phyloP scores from a whole-genome alignment of 1,139 yeast species.

The Debaryomyces fabryi region DNA sequence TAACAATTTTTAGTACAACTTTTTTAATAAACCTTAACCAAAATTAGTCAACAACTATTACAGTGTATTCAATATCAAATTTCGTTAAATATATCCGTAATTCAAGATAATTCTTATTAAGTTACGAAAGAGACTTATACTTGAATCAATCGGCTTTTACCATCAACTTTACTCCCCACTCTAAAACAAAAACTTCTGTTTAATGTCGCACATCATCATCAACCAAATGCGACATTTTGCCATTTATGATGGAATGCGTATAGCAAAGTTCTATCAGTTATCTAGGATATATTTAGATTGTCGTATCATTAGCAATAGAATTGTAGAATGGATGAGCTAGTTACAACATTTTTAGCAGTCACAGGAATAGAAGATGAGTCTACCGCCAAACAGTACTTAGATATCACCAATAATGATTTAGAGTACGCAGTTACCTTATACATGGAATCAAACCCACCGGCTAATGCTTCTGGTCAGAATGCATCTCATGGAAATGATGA shows the following conservation, averaged over 20 bases:
- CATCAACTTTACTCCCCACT: slow-evolving; percentile 5
- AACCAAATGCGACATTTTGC: slow-evolving; percentile 10
- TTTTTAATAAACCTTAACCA: neutral
- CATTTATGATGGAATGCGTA: slow-evolving; percentile 1
- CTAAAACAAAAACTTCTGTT: neutral
- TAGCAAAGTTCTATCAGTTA: neutral
- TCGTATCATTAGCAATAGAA: neutral
- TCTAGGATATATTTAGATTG: neutral
- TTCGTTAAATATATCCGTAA: slow-evolving; percentile 1
- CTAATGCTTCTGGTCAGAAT: slow-evolving; percentile 7
- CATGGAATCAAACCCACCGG: slow-evolving; percentile 58
- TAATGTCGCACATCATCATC: slow-evolving; percentile 6
- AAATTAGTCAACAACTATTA: neutral
- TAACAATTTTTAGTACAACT: slow-evolving; percentile 1
- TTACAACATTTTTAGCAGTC: slow-evolving; percentile 80
- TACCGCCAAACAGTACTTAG: slow-evolving; percentile 76
- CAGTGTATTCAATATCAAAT: neutral
- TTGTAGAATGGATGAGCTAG: slow-evolving; percentile 49
- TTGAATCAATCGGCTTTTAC: neutral
- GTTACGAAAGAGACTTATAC: neutral
- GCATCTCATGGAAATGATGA: slow-evolving; percentile 43
- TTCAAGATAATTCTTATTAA: slow-evolving; percentile 1
- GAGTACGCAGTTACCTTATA: slow-evolving; percentile 85
- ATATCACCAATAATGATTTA: slow-evolving; percentile 75
- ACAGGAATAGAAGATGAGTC: slow-evolving; percentile 74